Conservation (phyloP, 2,329 filamentous ascomycete genomes). For the Talaromyces sp. region DNA sequence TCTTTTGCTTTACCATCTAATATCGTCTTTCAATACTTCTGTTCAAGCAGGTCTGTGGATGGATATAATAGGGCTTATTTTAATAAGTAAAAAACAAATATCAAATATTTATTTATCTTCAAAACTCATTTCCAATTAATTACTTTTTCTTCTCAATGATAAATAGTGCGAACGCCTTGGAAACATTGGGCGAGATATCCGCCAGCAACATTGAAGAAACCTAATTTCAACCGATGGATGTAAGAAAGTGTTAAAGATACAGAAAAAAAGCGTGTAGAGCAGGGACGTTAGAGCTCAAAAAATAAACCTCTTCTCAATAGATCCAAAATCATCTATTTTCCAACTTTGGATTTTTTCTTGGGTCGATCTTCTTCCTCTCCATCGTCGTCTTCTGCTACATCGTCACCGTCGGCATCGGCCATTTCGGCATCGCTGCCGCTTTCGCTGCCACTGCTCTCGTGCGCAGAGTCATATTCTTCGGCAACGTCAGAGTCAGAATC, state of each 20-base stretch:
- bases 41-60: slow-evolving; percentile 12
- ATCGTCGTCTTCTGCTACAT: slow-evolving; percentile 35
- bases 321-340: slow-evolving; percentile 22
- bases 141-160: neutral
- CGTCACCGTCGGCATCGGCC: slow-evolving; percentile 42
- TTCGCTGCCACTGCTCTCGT: slow-evolving; percentile 75
- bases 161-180: neutral
- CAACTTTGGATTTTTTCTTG: slow-evolving; percentile 60
- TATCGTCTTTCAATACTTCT: neutral
- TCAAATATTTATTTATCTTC: neutral
- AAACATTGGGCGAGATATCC: neutral
- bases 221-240: neutral
- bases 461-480: slow-evolving; percentile 89
- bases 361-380: slow-evolving; percentile 50
- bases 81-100: neutral
- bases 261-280: neutral
- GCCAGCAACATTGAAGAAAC: neutral
- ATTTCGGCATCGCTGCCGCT: slow-evolving; percentile 62
- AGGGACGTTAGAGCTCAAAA: neutral
- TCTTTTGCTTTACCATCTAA: neutral
- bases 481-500: slow-evolving; percentile 93
- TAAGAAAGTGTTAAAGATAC: neutral
- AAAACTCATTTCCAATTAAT: neutral
- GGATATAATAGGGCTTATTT: slow-evolving; percentile 4
- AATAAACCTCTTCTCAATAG: neutral